Percentiles rank a stretch among this genome's conserved stretches.
phyloP scores from a whole-genome alignment of 1,284 basidiomycete genomes.

The Ceratobasidium sp. region DNA sequence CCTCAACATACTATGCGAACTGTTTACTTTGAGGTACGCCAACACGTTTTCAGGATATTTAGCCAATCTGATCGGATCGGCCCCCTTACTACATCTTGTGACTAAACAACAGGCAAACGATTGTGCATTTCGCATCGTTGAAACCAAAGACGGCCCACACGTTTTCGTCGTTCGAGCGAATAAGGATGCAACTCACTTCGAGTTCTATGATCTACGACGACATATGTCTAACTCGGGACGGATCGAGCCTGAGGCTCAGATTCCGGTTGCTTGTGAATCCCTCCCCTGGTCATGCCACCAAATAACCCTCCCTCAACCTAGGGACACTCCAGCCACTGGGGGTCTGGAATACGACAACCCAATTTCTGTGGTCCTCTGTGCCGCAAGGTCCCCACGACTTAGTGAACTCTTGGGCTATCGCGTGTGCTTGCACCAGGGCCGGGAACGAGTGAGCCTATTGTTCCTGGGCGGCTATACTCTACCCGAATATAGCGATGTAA shows the following conservation, averaged over 20 bases:
- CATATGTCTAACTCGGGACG: conserved; percentile 1
- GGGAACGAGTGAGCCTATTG: conserved; percentile 4
- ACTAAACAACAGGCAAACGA: conserved; percentile 17
- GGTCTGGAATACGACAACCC: not conserved
- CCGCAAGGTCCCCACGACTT: conserved; percentile 20
- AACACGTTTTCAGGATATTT: conserved; percentile 28
- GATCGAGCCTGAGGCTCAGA: conserved; percentile 36
- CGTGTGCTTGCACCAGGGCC: conserved; percentile 5
- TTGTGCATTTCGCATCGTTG: conserved; percentile 28
- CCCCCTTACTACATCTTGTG: not conserved
- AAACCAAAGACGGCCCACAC: conserved; percentile 27
- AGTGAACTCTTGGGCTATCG: conserved; percentile 33
- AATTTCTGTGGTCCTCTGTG: conserved; percentile 16
- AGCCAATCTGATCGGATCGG: conserved; percentile 24
- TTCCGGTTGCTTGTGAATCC: conserved; percentile 19
- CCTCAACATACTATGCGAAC: conserved; percentile 23
- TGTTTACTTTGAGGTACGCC: conserved; percentile 24
- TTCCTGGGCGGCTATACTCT: conserved; percentile 23
- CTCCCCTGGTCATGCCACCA: conserved; percentile 30
- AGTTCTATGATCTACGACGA: conserved; percentile 31
- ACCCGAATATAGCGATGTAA: conserved; percentile 10
- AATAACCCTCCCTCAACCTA: conserved; percentile 30
- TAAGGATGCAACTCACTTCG: conserved; percentile 30
- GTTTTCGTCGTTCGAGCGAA: conserved; percentile 35
- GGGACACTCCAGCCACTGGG: not conserved